Evolutionary conservation across 345 rosid genomes (phyloP).

Genomic region (Passiflora organensis): DNA sequence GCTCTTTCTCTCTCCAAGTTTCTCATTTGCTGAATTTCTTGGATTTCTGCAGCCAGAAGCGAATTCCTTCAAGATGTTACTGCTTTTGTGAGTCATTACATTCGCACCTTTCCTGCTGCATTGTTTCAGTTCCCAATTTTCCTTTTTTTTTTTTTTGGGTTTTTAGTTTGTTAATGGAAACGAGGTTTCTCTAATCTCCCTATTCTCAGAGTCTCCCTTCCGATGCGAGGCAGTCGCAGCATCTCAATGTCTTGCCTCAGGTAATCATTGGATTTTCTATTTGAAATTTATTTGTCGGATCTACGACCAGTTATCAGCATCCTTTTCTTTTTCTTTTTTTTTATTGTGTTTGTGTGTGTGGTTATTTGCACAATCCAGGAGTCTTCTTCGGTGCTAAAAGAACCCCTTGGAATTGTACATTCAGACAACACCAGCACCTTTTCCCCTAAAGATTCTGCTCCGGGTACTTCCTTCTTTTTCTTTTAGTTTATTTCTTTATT

Average conservation of each 20-base stretch:
- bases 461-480: background rate
- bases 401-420: slow-evolving; percentile 52
- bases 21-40: too few species aligned
- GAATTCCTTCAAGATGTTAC: slow-evolving; percentile 68
- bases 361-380: slow-evolving; percentile 46
- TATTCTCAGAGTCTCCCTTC: slow-evolving; percentile 53
- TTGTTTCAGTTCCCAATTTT: background rate
- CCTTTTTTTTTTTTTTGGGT: slow-evolving; percentile 24
- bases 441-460: slow-evolving; percentile 7
- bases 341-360: too few species aligned
- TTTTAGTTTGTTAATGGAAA: too few species aligned
- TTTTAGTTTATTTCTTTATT: too few species aligned
- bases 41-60: slow-evolving; percentile 44
- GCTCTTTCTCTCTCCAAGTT: too few species aligned
- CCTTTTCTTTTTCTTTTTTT: too few species aligned
- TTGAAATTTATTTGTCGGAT: too few species aligned
- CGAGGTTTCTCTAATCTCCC: too few species aligned
- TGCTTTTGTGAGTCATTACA: slow-evolving; percentile 47
- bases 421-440: slow-evolving; percentile 24
- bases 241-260: slow-evolving; percentile 69
- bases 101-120: background rate
- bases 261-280: too few species aligned
- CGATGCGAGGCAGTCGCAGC: slow-evolving; percentile 52
- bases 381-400: slow-evolving; percentile 42
- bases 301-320: slow-evolving; percentile 19